phyloP scores from a whole-genome alignment of 305 asterid species.

The Rubia peregrina region DNA sequence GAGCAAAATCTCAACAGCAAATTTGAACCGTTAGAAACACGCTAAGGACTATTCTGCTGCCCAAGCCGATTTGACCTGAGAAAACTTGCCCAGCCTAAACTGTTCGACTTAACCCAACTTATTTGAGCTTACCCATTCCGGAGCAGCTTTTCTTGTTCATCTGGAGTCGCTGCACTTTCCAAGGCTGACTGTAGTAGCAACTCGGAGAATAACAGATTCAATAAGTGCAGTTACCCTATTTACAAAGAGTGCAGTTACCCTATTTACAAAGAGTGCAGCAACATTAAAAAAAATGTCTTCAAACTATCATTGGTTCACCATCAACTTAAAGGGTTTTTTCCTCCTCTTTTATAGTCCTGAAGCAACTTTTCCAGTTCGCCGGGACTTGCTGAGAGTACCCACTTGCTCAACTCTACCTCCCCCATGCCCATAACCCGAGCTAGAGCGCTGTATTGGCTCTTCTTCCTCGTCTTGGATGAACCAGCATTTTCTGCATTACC shows the following conservation, averaged over 20 bases:
- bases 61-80: too few species aligned
- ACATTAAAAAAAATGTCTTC: neutral
- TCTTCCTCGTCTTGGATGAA: slow-evolving; percentile 40
- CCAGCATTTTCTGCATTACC: slow-evolving; percentile 3
- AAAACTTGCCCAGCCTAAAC: neutral
- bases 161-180: neutral
- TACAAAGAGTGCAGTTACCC: neutral
- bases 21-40: too few species aligned
- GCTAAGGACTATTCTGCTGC: neutral
- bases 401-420: slow-evolving; percentile 54
- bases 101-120: neutral
- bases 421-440: slow-evolving; percentile 66
- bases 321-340: slow-evolving; percentile 16
- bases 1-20: too few species aligned
- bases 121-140: too few species aligned
- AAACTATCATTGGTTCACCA: neutral
- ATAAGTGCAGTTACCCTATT: neutral
- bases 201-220: neutral
- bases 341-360: slow-evolving; percentile 27
- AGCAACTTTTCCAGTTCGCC: slow-evolving; percentile 30
- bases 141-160: too few species aligned
- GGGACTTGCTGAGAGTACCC: slow-evolving; percentile 48
- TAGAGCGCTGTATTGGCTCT: slow-evolving; percentile 42
- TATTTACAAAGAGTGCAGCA: neutral
- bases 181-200: neutral